Evolutionary conservation across 768 basidiomycete genomes (phyloP).

Genomic region (Psilocybe sp.): DNA sequence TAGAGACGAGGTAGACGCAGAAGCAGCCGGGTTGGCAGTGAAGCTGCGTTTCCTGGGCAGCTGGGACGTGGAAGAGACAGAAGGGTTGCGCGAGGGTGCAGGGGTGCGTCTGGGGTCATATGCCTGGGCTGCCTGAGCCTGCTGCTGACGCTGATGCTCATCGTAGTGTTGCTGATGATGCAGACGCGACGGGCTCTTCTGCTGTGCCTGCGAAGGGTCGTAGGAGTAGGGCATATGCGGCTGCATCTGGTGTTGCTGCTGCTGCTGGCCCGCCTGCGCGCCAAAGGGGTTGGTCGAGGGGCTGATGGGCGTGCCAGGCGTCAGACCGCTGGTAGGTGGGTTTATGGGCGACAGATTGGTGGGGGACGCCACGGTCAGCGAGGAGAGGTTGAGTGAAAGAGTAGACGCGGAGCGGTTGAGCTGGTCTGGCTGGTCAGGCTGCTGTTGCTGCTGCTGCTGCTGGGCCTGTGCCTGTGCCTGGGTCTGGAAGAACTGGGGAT

Average conservation of each 20-base stretch:
- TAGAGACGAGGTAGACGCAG: slow-evolving; percentile 3
- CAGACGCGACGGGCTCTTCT: slow-evolving; percentile 21
- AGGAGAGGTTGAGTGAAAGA: slow-evolving; percentile 66
- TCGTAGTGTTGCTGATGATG: slow-evolving; percentile 18
- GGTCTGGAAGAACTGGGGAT: too few relatives aligned
- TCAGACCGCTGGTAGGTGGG: slow-evolving; percentile 37
- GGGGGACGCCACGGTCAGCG: slow-evolving; percentile 64
- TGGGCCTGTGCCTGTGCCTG: too few relatives aligned
- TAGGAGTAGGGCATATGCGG: slow-evolving; percentile 47
- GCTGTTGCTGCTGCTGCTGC: slow-evolving; percentile 15
- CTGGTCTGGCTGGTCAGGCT: slow-evolving; percentile 19
- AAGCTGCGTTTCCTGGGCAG: slow-evolving; percentile 70
- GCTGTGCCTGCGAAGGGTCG: slow-evolving; percentile 33
- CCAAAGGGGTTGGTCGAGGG: slow-evolving; percentile 42
- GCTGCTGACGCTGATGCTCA: slow-evolving; percentile 16
- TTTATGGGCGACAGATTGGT: slow-evolving; percentile 63
- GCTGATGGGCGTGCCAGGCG: slow-evolving; percentile 61
- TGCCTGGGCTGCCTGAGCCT: slow-evolving; percentile 17
- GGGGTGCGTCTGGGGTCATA: slow-evolving; percentile 21
- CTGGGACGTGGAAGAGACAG: slow-evolving; percentile 51
- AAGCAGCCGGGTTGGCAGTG: slow-evolving; percentile 38
- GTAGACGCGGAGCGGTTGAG: slow-evolving; percentile 22
- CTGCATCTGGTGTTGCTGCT: slow-evolving; percentile 37
- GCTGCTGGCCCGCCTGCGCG: slow-evolving; percentile 14
- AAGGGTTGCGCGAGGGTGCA: slow-evolving; percentile 34